Evolutionary conservation across 257 asterid genomes (phyloP), one percentile per base, ranked within the genome.

Genomic region (Solanum pennellii): DNA sequence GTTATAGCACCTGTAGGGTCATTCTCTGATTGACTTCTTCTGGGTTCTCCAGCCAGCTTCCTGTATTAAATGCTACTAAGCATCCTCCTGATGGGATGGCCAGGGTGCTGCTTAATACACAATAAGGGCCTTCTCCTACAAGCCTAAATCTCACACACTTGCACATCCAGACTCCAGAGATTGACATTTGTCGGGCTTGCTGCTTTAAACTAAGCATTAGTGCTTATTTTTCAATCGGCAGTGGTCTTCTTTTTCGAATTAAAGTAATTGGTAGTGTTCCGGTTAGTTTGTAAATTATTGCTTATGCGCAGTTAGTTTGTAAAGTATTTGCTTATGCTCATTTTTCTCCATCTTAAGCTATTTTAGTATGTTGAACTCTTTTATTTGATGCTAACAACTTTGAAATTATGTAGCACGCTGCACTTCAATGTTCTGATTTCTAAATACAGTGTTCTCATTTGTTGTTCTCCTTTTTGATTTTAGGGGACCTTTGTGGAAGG

Each of bases 401-500:
- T 82, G 69, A 82, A 16, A 49, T 82, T 75, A 52, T 33, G 60
- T 7, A 37, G 62, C 16, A 11, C 23, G 52, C 83, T 41, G 49
- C 29, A 20, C 33, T 75, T 56, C 42, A 66, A 29, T 41, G 21
- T 52, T 29, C 45, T 86, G 68, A 69, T 69, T 71, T 29, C 84
- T 59, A 9, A 52, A 60, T 47, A 83, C 87, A 87, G 88, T 77
- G 41, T 29, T 80, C 85, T 82, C 37, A 82, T 18, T 82, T 5
- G 29, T 52, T 47, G 65, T 44, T 47, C 12, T 80, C 27, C 44
- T 47, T 27, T 35, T 86, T 56, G 76, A 52, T 87, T 56, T 76
- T 90, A 97, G 99, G 99, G 99, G 82, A 95, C 97, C 89, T 97
- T 95, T 89, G 97, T 97, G 52, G 99, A 97, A 91, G 99, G 99